Evolutionary conservation across 2,329 filamentous ascomycete species (phyloP).

Genomic region (Exophiala mesophila): DNA sequence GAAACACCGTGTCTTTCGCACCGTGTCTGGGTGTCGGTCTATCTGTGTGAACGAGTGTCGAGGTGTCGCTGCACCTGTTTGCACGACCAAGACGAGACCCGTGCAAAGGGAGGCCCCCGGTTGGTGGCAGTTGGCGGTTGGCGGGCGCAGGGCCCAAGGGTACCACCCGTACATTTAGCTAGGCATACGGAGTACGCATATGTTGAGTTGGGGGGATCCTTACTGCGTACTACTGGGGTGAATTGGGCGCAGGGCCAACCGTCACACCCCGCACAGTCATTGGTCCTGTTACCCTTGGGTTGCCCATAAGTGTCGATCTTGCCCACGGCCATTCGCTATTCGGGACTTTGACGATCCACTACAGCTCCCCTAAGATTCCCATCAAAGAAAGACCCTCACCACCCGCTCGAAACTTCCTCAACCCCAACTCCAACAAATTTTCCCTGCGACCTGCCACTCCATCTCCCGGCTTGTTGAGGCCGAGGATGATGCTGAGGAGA

Average conservation of each 20-base stretch:
- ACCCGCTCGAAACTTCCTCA: neutral
- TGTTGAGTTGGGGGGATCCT: no score
- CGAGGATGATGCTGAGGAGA: neutral
- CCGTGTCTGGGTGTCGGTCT: no score
- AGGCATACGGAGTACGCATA: no score
- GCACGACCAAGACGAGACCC: no score
- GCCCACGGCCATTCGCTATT: neutral
- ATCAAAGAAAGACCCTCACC: neutral
- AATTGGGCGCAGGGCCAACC: constrained; percentile 4
- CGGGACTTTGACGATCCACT: neutral
- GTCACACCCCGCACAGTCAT: neutral
- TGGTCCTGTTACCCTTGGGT: neutral
- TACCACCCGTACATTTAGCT: no score
- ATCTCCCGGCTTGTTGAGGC: constrained; percentile 9
- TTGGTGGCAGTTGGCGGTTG: no score
- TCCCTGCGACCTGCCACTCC: neutral
- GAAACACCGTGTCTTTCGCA: no score
- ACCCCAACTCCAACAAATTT: constrained; percentile 12
- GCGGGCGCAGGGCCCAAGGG: no score
- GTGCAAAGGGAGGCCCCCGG: no score
- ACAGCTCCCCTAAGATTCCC: constrained; percentile 3
- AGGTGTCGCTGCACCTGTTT: no score
- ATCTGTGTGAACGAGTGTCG: no score
- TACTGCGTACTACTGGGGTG: no score
- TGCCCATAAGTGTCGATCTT: constrained; percentile 2